Percentiles rank a stretch among this genome's conserved stretches.
These are phyloP conservation scores for Xylaria bambusicola DNA, from an alignment of 495 filamentous ascomycete species.

Conservation along the genomic window DNA sequence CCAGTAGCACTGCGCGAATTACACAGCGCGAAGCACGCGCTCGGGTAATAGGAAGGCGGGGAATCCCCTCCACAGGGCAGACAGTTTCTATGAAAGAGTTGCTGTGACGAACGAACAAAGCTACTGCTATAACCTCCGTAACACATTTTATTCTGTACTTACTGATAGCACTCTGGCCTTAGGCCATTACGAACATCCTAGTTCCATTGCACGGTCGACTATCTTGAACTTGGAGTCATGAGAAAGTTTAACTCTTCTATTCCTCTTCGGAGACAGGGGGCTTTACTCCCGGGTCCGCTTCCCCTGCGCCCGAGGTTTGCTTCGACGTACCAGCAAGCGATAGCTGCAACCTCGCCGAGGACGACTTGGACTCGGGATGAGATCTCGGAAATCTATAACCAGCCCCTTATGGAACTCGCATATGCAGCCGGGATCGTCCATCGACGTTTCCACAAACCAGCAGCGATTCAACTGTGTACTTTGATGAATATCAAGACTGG, in stretches of 20 bases:
- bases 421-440: conserved; percentile 76
- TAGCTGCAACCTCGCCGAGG: conserved; percentile 41
- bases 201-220: no score
- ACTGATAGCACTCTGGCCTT: no score
- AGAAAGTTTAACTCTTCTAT: not conserved
- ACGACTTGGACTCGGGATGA: conserved; percentile 79
- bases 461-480: conserved; percentile 83
- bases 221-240: not conserved
- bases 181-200: no score
- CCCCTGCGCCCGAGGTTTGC: not conserved
- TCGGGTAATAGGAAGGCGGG: not conserved
- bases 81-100: no score
- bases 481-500: conserved; percentile 93
- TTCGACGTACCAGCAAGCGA: conserved; percentile 5
- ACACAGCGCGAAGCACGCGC: not conserved
- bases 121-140: no score
- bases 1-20: conserved; percentile 9
- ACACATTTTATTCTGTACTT: no score
- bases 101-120: no score
- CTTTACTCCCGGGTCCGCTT: not conserved
- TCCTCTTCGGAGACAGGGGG: not conserved
- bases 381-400: conserved; percentile 72
- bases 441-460: conserved; percentile 76
- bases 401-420: conserved; percentile 73
- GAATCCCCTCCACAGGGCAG: not conserved